These are phyloP conservation scores for Fusarium begoniae DNA, from an alignment of 2,329 filamentous ascomycete species.

Conservation along the genomic window DNA sequence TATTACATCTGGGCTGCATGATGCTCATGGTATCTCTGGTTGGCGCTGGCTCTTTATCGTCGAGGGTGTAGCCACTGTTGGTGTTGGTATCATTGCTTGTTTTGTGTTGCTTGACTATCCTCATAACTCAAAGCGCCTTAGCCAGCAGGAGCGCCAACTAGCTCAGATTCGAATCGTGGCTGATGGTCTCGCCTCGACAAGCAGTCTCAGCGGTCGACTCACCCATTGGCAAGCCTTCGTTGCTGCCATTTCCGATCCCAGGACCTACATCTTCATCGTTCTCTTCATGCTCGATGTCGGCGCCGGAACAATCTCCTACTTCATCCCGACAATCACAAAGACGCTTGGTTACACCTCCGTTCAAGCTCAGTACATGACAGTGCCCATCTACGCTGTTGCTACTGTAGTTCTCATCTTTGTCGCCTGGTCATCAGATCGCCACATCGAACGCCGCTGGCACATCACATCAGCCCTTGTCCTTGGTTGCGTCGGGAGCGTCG, in stretches of 20 bases:
- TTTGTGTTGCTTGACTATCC: not conserved
- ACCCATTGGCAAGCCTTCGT: not conserved
- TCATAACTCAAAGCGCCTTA: not conserved
- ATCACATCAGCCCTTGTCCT: not conserved
- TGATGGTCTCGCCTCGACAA: not conserved
- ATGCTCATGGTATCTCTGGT: not conserved
- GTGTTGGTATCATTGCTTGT: not conserved
- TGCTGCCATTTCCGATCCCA: not conserved
- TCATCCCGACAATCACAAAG: not conserved
- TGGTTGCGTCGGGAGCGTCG: not conserved
- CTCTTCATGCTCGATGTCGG: not conserved
- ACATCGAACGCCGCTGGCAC: not conserved
- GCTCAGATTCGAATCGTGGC: not conserved
- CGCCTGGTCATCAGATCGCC: not conserved
- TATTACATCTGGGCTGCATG: not conserved
- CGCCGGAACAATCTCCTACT: not conserved
- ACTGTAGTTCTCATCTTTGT: not conserved
- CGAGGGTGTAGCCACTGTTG: not conserved
- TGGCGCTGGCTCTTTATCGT: not conserved
- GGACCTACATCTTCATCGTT: not conserved
- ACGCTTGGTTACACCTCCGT: not conserved
- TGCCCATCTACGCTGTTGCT: not conserved
- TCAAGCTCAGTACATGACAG: not conserved
- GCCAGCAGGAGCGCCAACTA: fast-evolving
- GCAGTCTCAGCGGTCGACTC: not conserved